Evolutionary conservation across 1,284 basidiomycete species (phyloP).

Genomic region (Albatrellus sp.): DNA sequence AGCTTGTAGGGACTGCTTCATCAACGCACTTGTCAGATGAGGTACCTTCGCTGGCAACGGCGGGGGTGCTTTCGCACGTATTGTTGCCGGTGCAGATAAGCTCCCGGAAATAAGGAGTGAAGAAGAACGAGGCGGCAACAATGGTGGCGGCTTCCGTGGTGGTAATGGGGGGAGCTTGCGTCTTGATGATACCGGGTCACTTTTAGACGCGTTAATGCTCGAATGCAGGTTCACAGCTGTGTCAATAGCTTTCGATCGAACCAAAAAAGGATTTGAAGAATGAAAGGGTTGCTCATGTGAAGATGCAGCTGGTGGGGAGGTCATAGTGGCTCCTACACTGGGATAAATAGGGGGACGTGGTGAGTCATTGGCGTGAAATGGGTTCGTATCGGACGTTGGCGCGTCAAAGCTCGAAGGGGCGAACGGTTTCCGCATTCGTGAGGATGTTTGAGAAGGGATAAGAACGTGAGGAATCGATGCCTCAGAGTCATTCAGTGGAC

Average conservation of each 20-base stretch:
- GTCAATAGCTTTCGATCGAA: constrained; percentile 15
- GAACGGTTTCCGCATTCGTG: constrained; percentile 2
- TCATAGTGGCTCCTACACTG: constrained; percentile 4
- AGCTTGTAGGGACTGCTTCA: constrained; percentile 59
- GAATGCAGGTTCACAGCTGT: constrained; percentile 4
- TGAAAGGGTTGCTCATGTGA: constrained; percentile 14
- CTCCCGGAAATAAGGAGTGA: constrained; percentile 11
- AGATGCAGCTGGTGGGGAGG: constrained; percentile 7
- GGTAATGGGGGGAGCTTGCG: constrained; percentile 17
- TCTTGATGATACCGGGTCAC: constrained; percentile 3
- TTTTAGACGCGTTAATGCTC: not conserved
- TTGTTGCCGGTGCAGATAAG: constrained; percentile 21
- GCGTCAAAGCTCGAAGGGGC: constrained; percentile 7
- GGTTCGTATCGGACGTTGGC: constrained; percentile 11
- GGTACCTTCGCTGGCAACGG: constrained; percentile 13
- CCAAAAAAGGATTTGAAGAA: constrained; percentile 24
- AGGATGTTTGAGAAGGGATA: not conserved
- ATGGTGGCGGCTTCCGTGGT: constrained; percentile 19
- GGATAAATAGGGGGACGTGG: constrained; percentile 10
- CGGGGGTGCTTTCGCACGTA: constrained; percentile 9
- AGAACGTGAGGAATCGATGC: no score
- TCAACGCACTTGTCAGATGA: constrained; percentile 43
- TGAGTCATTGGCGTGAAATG: constrained; percentile 5
- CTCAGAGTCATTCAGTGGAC: not conserved
- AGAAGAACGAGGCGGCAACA: constrained; percentile 21